Percentiles rank a stretch among this genome's conserved stretches.
phyloP scores from a whole-genome alignment of 2,329 filamentous ascomycete genomes.

The Colletotrichum sp. region DNA sequence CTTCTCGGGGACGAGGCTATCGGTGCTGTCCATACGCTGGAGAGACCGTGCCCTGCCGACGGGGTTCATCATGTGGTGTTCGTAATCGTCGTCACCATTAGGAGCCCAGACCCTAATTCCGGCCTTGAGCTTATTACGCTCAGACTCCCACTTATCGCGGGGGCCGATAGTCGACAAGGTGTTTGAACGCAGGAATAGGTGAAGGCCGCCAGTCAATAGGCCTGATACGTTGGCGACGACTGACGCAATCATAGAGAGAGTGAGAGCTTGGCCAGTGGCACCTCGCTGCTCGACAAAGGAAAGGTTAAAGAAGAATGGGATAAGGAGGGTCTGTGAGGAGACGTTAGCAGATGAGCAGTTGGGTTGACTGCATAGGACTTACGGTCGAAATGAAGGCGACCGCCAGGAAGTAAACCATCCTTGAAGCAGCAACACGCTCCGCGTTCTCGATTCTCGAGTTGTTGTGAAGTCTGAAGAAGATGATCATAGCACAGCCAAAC shows the following conservation, averaged over 20 bases:
- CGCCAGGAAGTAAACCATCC: constrained; percentile 72
- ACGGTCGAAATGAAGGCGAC: constrained; percentile 64
- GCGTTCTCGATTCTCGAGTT: constrained; percentile 59
- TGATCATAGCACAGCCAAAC: constrained; percentile 53
- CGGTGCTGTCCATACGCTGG: constrained; percentile 37
- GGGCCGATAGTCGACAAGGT: constrained; percentile 60
- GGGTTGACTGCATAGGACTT: constrained; percentile 29
- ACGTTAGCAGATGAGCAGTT: constrained; percentile 29
- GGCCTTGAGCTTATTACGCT: constrained; percentile 48
- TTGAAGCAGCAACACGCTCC: constrained; percentile 68
- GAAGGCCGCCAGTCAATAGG: constrained; percentile 67
- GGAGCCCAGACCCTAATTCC: constrained; percentile 50
- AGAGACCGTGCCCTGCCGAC: constrained; percentile 32
- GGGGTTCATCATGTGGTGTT: constrained; percentile 39
- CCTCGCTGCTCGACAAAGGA: constrained; percentile 46
- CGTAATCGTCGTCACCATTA: constrained; percentile 29
- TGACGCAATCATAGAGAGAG: constrained; percentile 66
- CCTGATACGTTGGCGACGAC: constrained; percentile 72
- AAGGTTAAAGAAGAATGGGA: constrained; percentile 68
- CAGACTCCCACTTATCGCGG: constrained; percentile 52
- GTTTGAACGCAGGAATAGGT: constrained; percentile 71
- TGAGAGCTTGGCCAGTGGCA: constrained; percentile 45
- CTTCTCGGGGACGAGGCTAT: constrained; percentile 37
- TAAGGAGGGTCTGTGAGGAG: constrained; percentile 54
- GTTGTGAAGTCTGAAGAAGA: constrained; percentile 63